Evolutionary conservation across 768 basidiomycete species (phyloP), one percentile per base, ranked within the genome.

Genomic region (Lentinula lateritia): DNA sequence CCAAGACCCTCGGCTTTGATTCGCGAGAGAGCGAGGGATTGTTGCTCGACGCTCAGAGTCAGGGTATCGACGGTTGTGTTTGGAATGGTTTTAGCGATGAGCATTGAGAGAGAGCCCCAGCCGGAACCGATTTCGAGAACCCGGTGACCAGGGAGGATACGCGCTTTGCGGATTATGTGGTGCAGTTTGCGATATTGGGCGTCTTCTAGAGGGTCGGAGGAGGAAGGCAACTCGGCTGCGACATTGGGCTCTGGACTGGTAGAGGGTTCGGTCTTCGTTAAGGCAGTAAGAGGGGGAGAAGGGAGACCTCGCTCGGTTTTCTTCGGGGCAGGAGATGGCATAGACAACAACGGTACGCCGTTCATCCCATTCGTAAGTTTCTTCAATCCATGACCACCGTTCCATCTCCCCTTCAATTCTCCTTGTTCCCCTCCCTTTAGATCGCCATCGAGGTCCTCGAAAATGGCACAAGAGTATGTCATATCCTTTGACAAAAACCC

Each of bases 81-180:
- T 1, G 84, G 81, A 60, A 83, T 73, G 9, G 77, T 79, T 39
- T 75, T 73, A 0, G 85, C 84, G 50, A 88, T 80, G 59, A 81
- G 75, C 53, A 90, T 86, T 3, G 90, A 83, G 64, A 92, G 76
- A 6, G 86, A 83, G 5, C 89, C 89, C 88, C 89, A 92, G 4
- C 89, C 89, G 5, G 84, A 86, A n/a, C 89, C 90, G 52, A 90
- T 89, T 70, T 90, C 88, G 15, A 90, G 78, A 0, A 89, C 79
- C 52, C 83, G 76, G 57, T 84, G 78, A 0, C 83, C 82, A 1
- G 81, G 75, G 16, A 73, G 74, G 57, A 92, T 86, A 52, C 83
- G 79, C 2, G 88, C 84, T 70, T 87, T 88, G 6, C 75, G 67
- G 61, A 90, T 83, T 66, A 90, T 84, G 66, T 87, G 85, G 34